phyloP scores from a whole-genome alignment of 1,284 basidiomycete genomes.

The Cystobasidium sp. region DNA sequence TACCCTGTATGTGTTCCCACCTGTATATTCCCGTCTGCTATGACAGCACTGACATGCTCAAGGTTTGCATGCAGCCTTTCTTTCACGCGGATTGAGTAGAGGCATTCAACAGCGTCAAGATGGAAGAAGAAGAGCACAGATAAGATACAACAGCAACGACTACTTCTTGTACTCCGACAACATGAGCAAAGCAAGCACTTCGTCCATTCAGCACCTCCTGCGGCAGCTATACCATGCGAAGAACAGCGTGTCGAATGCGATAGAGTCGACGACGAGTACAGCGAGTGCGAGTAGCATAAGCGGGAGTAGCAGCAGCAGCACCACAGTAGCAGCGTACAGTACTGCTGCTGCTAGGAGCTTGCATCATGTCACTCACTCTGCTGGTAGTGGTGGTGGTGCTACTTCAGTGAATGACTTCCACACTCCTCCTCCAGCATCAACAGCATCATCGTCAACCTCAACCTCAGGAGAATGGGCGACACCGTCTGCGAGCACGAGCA shows the following conservation, averaged over 20 bases:
- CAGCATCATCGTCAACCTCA: constrained; percentile 4
- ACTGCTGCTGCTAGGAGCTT: constrained; percentile 8
- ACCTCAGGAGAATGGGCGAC: constrained; percentile 14
- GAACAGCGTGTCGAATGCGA: background rate
- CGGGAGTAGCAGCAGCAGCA: constrained; percentile 11
- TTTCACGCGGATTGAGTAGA: background rate
- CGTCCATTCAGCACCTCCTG: constrained; percentile 19
- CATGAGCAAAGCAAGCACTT: constrained; percentile 30
- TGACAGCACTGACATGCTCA: background rate
- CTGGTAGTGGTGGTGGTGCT: background rate
- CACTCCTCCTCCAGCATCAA: background rate
- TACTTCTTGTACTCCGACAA: background rate
- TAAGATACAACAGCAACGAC: background rate
- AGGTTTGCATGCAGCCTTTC: background rate
- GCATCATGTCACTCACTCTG: background rate
- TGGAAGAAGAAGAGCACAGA: too few relatives aligned
- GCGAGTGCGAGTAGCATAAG: background rate
- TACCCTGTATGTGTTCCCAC: too few relatives aligned
- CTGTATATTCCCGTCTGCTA: too few relatives aligned
- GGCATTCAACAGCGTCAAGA: background rate
- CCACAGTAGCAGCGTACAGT: constrained; percentile 8
- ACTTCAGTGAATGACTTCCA: background rate
- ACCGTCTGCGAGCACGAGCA: background rate
- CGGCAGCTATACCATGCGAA: constrained; percentile 24
- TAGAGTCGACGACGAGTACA: constrained; percentile 14